Base-by-base conservation (phyloP, 2,329 filamentous ascomycete genomes). In the Epichloe uncinata region DNA sequence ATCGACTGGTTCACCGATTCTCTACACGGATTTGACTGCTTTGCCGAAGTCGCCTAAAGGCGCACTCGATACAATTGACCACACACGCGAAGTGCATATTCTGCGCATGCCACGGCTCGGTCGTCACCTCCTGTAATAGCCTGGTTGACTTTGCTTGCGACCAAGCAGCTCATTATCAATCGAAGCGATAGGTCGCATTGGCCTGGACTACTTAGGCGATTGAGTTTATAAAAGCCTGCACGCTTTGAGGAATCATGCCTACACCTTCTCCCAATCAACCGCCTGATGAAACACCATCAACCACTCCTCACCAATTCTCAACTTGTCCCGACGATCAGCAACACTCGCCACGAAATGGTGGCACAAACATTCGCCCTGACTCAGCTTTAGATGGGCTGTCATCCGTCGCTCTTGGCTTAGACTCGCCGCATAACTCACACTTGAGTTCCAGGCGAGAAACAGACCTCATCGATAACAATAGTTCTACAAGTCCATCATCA, bases 241-340 rank as follows among this genome's bases (percentile, higher is more conserved):
- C 13, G 18, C 18, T 34, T 11, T 26, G 5, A 26, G 33, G 9
- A 51, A 68, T 50, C 55, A 73, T 73, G 71, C 71, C 71, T 54
- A 73, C 70, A 22, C 71, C 71, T 51, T 72, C 71, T 15, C 66
- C 68, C 48, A 68, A 69, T 56, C 65, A 63, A 52, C 65, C 66
- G 44, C 61, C 67, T 42, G 62, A 66, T 53, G 48, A 42, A 50
- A 63, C 63, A 34, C 58, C 63, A 38, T 66, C 67, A 43, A 64
- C 67, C 42, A 63, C 62, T 50, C 62, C 65, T 4, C 62, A 66
- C 50, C 60, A 58, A 50, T 68, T 70, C 55, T 68, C 67, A 43
- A 68, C 68, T 55, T 73, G 70, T 51, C 70, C 70, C 51, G 70
- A 73, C 51, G 68, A 72, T 26, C 58, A 64, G 13, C 66, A 60